phyloP scores from a whole-genome alignment of 2,329 filamentous ascomycete species.

The Verruconis gallopava region DNA sequence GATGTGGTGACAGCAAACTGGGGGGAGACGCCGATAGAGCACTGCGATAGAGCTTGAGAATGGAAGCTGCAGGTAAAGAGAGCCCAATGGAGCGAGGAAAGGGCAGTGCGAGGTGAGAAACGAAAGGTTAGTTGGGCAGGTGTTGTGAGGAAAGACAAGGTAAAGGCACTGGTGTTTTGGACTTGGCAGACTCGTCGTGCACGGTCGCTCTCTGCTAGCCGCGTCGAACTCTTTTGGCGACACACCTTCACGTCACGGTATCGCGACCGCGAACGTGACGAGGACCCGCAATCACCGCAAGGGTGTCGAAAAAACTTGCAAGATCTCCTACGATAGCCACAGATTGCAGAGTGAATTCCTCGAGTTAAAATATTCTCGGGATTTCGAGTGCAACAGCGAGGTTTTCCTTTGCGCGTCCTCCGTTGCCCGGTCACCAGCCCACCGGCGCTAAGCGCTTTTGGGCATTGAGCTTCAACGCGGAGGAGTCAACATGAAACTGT shows the following conservation, averaged over 20 bases:
- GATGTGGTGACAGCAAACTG: not conserved
- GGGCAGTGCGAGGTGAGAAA: not conserved
- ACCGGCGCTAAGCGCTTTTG: not conserved
- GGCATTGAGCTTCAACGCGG: too few relatives aligned
- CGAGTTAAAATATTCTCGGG: too few relatives aligned
- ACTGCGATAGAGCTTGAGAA: not conserved
- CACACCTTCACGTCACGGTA: not conserved
- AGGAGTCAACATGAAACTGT: too few relatives aligned
- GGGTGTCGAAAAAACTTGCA: not conserved
- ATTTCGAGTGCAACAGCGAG: too few relatives aligned
- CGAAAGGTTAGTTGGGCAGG: not conserved
- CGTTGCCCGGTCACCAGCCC: not conserved
- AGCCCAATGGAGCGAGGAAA: not conserved
- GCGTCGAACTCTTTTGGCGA: not conserved
- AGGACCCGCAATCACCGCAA: not conserved
- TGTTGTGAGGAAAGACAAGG: not conserved
- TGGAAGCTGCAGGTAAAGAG: not conserved
- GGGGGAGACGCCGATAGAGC: not conserved
- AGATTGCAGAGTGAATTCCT: too few relatives aligned
- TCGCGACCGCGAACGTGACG: not conserved
- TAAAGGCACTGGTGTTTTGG: not conserved
- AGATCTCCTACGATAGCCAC: too few relatives aligned
- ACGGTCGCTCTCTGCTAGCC: not conserved
- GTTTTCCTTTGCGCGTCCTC: not conserved
- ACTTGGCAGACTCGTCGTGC: not conserved